Conservation (phyloP, 2,329 filamentous ascomycete genomes). For the Pezicula neosporulosa region DNA sequence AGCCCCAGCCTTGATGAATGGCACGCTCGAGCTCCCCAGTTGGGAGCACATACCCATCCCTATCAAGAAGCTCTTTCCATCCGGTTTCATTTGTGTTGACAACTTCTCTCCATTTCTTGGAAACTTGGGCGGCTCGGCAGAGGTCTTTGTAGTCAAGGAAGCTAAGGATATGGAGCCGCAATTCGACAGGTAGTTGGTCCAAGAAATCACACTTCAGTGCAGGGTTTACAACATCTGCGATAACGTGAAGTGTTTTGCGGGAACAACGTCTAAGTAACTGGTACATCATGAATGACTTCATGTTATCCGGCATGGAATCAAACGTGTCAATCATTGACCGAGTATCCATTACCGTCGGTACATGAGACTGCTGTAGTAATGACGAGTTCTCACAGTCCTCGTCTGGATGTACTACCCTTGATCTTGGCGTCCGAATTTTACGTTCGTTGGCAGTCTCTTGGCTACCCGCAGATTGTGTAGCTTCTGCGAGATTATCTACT, state of each 20-base stretch:
- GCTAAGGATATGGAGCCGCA: slow-evolving; percentile 82
- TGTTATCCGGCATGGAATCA: slow-evolving; percentile 82
- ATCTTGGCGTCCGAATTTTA: slow-evolving; percentile 27
- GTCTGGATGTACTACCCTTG: slow-evolving; percentile 32
- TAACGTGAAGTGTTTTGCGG: slow-evolving; percentile 82
- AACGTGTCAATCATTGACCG: slow-evolving; percentile 84
- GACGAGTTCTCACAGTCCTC: slow-evolving; percentile 21
- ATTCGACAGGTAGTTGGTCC: slow-evolving; percentile 75
- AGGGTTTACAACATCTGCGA: slow-evolving; percentile 89
- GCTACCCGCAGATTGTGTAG: slow-evolving; percentile 23
- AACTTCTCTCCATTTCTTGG: slow-evolving; percentile 87
- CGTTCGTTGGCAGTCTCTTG: slow-evolving; percentile 21
- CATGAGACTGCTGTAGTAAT: slow-evolving; percentile 17
- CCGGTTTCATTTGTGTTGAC: slow-evolving; percentile 91
- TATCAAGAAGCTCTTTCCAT: slow-evolving; percentile 90
- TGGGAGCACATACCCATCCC: slow-evolving; percentile 75
- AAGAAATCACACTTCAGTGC: slow-evolving; percentile 94
- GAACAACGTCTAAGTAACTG: slow-evolving; percentile 87
- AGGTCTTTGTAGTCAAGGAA: slow-evolving; percentile 84
- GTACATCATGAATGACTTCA: slow-evolving; percentile 97
- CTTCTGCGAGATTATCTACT: slow-evolving; percentile 29
- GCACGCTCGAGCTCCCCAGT: slow-evolving; percentile 81
- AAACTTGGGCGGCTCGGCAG: slow-evolving; percentile 88
- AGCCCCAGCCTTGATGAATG: slow-evolving; percentile 91
- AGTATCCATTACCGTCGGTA: slow-evolving; percentile 65